Evolutionary conservation across 345 rosid species (phyloP), one percentile per base, ranked within the genome.

Genomic region (Salix koriyanagi): DNA sequence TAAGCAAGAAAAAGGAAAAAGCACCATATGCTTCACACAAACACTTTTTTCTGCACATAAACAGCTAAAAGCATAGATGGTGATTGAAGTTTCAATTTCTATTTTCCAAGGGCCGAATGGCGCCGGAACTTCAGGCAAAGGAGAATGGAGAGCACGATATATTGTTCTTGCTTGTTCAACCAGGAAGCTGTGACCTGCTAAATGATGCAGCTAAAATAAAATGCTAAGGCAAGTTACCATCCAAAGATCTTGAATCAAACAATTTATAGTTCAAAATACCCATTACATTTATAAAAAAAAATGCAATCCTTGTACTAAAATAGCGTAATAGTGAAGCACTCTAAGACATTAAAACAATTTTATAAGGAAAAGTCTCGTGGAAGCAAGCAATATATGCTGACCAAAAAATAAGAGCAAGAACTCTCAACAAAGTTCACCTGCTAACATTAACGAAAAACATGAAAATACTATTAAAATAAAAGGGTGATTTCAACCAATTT

Each of bases 131-230:
- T 37, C 11, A 16, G 12, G 11, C 42, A 3, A 34, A 32, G 2
- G 10, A 67, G 73, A 58, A 58, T 58, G 10, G 10, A 58, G 7
- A 18, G 7, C 62, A 58, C 62, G 62, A 23, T 7, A 21, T 21
- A 6, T 54, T 54, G 34, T 54, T 54, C 19, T n/a, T 5, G 19
- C 23, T 54, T 54, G 5, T 54, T 30, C 42, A 39, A 39, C 42
- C n/a, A 56, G 61, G 97, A 68, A 91, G 88, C 77, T 81, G 97
- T 7, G 97, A 95, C 87, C 83, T 85, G 71, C 84, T 88, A 83
- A 91, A 89, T 71, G 99, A 92, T 30, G 97, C 88, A 74, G 93
- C 99, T 95, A 78, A 79, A 82, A 79, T n/a, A 65, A 54, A 84
- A 65, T 25, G 48, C 32, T 36, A 74, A 62, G 71, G 34, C 10